A percentile compares a stretch with the other conserved stretches of the same genome.
phyloP scores from a whole-genome alignment of 345 rosid genomes.

The Streptanthus diversifolius region DNA sequence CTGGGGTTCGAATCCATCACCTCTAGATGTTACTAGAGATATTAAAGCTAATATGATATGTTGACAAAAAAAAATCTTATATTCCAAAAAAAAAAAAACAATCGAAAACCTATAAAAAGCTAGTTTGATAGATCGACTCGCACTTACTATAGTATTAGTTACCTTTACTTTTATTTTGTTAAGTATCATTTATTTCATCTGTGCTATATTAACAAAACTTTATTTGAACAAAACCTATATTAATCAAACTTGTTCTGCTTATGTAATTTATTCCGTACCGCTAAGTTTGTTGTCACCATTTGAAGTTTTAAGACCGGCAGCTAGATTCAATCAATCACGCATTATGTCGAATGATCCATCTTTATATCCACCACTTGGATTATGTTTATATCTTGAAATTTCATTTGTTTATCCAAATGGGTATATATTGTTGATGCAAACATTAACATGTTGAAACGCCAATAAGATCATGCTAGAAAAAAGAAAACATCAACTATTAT shows the following conservation, averaged over 20 bases:
- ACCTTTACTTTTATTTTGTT: too few relatives aligned
- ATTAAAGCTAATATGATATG: too few relatives aligned
- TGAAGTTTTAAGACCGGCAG: background rate
- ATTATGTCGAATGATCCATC: background rate
- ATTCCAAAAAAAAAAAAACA: too few relatives aligned
- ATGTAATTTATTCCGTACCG: background rate
- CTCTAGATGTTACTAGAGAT: too few relatives aligned
- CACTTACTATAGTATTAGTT: too few relatives aligned
- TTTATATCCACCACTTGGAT: background rate
- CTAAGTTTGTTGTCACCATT: background rate
- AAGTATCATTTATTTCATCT: background rate
- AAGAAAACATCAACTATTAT: slow-evolving; percentile 20
- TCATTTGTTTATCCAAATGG: slow-evolving; percentile 3
- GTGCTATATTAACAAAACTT: background rate
- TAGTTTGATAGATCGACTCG: too few relatives aligned
- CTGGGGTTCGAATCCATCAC: too few relatives aligned
- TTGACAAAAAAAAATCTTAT: too few relatives aligned
- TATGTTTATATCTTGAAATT: background rate
- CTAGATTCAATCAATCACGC: background rate
- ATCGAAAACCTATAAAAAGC: too few relatives aligned
- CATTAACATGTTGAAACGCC: background rate
- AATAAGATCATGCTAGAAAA: background rate
- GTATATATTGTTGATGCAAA: slow-evolving; percentile 6
- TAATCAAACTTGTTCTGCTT: background rate
- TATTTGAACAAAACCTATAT: background rate